A percentile compares a stretch with the other conserved stretches of the same genome.
phyloP scores from a whole-genome alignment of 345 rosid genomes.

The Eucalyptus cladocalyx region DNA sequence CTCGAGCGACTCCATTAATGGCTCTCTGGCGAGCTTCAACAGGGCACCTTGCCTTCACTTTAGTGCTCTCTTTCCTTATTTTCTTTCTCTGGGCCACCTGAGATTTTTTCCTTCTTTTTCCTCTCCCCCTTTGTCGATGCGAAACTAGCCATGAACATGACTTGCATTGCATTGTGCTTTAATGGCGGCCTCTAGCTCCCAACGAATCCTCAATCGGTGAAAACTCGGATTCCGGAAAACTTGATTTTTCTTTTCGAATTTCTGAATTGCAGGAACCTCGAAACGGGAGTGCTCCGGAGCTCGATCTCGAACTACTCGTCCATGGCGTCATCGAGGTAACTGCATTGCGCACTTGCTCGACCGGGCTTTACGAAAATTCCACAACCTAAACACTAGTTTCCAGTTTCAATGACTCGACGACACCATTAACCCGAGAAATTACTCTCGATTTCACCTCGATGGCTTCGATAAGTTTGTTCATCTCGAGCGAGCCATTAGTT shows the following conservation, averaged over 20 bases:
- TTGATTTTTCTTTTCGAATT: not conserved
- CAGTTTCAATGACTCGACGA: not conserved
- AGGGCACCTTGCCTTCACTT: not conserved
- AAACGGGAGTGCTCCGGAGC: not conserved
- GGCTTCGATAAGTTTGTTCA: not conserved
- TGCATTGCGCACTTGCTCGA: not conserved
- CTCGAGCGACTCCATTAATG: not conserved
- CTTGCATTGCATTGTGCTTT: not conserved
- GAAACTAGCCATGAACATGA: not conserved
- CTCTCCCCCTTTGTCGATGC: not conserved
- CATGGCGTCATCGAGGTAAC: not conserved
- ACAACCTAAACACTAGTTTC: not conserved
- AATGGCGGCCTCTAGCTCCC: not conserved
- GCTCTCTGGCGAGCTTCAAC: not conserved
- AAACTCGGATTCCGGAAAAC: not conserved
- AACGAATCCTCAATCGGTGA: not conserved
- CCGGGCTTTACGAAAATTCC: not conserved
- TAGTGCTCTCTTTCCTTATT: not conserved
- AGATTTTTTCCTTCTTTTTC: not conserved
- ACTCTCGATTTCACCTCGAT: not conserved
- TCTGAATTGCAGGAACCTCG: not conserved
- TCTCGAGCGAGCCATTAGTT: not conserved
- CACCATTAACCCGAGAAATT: not conserved
- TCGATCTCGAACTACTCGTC: not conserved
- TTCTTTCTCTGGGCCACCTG: not conserved